Percentiles rank a stretch among this genome's conserved stretches.
phyloP scores from a whole-genome alignment of 345 rosid species.

The Toxicodendron radicans region DNA sequence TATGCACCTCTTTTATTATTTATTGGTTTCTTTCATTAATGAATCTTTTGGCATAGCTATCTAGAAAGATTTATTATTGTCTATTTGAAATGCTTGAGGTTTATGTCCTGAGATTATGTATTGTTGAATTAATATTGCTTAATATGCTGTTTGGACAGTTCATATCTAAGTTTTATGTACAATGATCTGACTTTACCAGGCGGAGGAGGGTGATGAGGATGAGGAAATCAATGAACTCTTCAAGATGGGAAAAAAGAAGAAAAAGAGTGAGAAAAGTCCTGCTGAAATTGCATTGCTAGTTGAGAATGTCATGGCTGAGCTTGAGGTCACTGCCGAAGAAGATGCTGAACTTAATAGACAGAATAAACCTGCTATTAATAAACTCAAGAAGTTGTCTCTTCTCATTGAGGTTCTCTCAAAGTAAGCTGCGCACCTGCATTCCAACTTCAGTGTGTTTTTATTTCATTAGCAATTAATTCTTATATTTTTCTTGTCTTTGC shows the following conservation, averaged over 20 bases:
- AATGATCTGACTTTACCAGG: conserved; percentile 41
- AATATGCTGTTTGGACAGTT: not conserved
- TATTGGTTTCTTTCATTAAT: not conserved
- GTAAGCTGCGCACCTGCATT: conserved; percentile 45
- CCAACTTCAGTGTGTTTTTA: not conserved
- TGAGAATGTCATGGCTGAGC: conserved; percentile 96
- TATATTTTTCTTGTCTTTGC: not conserved
- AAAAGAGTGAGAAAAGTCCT: conserved; percentile 83
- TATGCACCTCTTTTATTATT: not conserved
- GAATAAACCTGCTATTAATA: conserved; percentile 89
- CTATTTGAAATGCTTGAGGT: not conserved
- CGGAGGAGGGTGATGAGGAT: conserved; percentile 91
- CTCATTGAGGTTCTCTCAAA: conserved; percentile 91
- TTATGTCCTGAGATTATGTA: not conserved
- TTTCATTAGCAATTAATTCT: not conserved
- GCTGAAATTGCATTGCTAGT: conserved; percentile 86
- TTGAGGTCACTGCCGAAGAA: conserved; percentile 91
- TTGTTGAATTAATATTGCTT: not conserved
- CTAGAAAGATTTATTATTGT: not conserved
- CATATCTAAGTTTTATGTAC: not conserved
- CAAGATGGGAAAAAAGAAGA: conserved; percentile 84
- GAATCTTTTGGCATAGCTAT: not conserved
- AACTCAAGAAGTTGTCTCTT: conserved; percentile 88
- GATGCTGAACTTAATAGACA: conserved; percentile 83
- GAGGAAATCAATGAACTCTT: conserved; percentile 81